Evolutionary conservation across 2,329 filamentous ascomycete genomes (phyloP), one percentile per base, ranked within the genome.

Genomic region (Pestalotiopsis sp.): DNA sequence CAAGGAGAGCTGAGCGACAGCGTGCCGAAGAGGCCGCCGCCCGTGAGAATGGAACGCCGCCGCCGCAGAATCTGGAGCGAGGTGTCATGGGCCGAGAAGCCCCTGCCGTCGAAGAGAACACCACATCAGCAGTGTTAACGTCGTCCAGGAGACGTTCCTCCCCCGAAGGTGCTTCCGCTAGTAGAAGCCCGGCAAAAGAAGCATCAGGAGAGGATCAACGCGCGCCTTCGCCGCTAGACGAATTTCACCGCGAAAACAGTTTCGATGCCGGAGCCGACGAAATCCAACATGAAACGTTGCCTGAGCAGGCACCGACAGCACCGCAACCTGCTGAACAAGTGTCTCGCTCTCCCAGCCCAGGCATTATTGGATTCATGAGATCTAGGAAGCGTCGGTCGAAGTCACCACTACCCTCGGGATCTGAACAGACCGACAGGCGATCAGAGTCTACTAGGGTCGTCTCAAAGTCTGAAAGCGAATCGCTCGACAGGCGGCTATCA

Each of bases 1-100:
- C 90, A 56, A 86, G 89, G 65, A 86, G 89, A 71, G 90, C 90
- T 66, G 92, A 95, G 74, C 89, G 89, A 73, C 90, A 92, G 75
- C 86, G 79, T 70, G 84, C 85, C 63, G 87, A 90, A 72, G 83
- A 88, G 74, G 85, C 85, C 36, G 85, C 87, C 64, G 87, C 88
- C 27, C 81, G 82, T 49, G 83, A 85, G 52, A 80, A 80, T 56
- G 87, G 86, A 17, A 84, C 82, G 9, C 83, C 83, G 23, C 85
- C 86, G 17, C 86, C 86, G 1, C 82, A 83, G 60, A 90, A 90
- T 67, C 80, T 91, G 60, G 87, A 90, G 68, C 83, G 88, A 69
- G 89, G 89, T 49, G 86, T 90, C 2, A 74, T 91, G 61, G 89
- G 89, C 25, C 86, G 87, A 65, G 89, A 89, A 69, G 76, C 85